A percentile compares a stretch with the other conserved stretches of the same genome.
Conservation (phyloP, 2,329 filamentous ascomycete species). For the Ceratocystis variospora region DNA sequence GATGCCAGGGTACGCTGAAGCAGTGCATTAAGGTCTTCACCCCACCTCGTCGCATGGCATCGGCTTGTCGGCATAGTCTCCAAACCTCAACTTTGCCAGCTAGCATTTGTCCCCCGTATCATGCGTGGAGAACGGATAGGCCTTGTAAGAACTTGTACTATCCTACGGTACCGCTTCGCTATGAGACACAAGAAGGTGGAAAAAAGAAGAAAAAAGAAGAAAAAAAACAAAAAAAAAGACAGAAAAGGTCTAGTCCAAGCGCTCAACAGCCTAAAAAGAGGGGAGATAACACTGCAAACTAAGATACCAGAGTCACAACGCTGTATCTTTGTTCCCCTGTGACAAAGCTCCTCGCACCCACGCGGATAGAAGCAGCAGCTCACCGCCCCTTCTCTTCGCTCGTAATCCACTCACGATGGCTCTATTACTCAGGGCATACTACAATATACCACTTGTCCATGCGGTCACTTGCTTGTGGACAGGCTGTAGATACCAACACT, state of each 20-base stretch:
- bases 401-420: neutral
- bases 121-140: neutral
- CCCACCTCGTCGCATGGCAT: constrained; percentile 13
- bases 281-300: no score
- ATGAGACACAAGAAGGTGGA: no score
- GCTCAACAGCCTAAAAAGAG: no score
- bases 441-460: neutral
- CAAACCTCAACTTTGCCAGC: constrained; percentile 2
- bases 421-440: neutral
- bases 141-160: neutral
- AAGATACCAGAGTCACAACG: neutral
- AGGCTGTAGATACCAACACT: neutral
- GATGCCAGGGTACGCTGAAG: neutral
- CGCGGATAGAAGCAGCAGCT: neutral
- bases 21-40: neutral
- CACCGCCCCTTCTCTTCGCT: neutral
- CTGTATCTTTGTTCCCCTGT: neutral
- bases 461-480: neutral
- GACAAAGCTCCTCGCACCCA: neutral
- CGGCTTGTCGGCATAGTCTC: constrained; percentile 18
- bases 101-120: neutral
- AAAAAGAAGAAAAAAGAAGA: no score
- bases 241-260: no score
- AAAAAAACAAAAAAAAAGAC: no score
- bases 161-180: no score